phyloP scores from a whole-genome alignment of 1,139 yeast genomes.

The Yamadazyma sp. region DNA sequence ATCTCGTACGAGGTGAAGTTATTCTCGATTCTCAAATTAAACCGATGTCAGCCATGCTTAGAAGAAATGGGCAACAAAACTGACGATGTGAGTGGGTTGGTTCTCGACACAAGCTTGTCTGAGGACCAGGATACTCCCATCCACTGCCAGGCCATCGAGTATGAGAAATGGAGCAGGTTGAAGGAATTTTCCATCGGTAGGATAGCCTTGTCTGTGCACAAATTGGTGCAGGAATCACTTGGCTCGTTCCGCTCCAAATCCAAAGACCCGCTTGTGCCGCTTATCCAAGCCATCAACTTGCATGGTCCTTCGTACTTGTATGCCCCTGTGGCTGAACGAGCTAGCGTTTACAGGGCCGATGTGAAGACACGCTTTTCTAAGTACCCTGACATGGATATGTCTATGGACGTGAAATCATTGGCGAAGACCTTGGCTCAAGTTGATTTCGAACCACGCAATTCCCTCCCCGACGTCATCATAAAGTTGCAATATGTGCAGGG shows the following conservation, averaged over 20 bases:
- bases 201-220: constrained; percentile 12
- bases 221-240: constrained; percentile 9
- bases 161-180: constrained; percentile 16
- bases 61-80: constrained; percentile 13
- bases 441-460: constrained; percentile 9
- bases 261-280: constrained; percentile 12
- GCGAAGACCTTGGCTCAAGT: constrained; percentile 15
- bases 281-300: constrained; percentile 18
- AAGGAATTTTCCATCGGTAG: constrained; percentile 20
- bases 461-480: constrained; percentile 7
- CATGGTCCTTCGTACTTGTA: constrained; percentile 26
- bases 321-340: constrained; percentile 12
- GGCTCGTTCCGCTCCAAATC: constrained; percentile 4
- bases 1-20: constrained; percentile 13
- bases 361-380: constrained; percentile 14
- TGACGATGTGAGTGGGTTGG: too few relatives aligned
- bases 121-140: constrained; percentile 8
- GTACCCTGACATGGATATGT: constrained; percentile 15
- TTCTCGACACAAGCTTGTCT: background rate
- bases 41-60: constrained; percentile 12
- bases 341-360: constrained; percentile 6
- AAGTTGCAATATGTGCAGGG: constrained; percentile 12
- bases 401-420: constrained; percentile 14
- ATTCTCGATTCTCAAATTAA: constrained; percentile 19
- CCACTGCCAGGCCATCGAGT: constrained; percentile 24